Base-by-base conservation (phyloP, 176 grass and related monocot species). In the Phoenix dactylifera region DNA sequence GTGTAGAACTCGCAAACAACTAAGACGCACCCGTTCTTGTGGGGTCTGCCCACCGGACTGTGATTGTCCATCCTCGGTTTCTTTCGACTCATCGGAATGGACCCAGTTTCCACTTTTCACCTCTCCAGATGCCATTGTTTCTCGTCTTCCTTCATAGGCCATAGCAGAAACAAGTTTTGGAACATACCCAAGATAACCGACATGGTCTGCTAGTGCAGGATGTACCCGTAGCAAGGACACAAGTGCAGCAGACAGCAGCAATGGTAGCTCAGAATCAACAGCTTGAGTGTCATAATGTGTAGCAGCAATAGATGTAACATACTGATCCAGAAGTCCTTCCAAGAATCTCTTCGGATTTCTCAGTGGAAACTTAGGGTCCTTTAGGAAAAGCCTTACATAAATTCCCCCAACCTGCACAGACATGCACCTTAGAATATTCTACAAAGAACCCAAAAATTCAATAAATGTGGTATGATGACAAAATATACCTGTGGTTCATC, bases 281-380 rank as follows among this genome's bases (percentile, higher is more conserved):
- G 80, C 56, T 80, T 78, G 78, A 58, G 84, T 67, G 28, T 85
- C 87, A 70, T 85, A 98, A 79, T 98, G 93, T 55, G 88, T 92
- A 56, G 84, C 87, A 80, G 84, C 93, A 72, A 98, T 89, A 51
- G 88, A 98, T 39, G 87, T 86, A 39, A 98, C 84, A 80, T 98
- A 98, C 52, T 98, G 93, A 88, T 98, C 93, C 67, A 98, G 60
- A 17, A 98, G 82, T 53, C 93, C 93, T 89, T 98, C 93, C 69
- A 98, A 80, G 70, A 98, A 98, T 78, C 93, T 88, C 80, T 98
- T 98, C 70, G 93, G 93, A 29, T 98, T 98, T 78, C 93, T 85
- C 74, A 98, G 57, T 74, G 93, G 93, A 77, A 98, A 98, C 75
- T 98, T 98, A 17, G 93, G 93, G 72, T 98, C 93, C 73, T 98